Conservation (phyloP, 306 rosid genomes). For the Alnus rubra region DNA sequence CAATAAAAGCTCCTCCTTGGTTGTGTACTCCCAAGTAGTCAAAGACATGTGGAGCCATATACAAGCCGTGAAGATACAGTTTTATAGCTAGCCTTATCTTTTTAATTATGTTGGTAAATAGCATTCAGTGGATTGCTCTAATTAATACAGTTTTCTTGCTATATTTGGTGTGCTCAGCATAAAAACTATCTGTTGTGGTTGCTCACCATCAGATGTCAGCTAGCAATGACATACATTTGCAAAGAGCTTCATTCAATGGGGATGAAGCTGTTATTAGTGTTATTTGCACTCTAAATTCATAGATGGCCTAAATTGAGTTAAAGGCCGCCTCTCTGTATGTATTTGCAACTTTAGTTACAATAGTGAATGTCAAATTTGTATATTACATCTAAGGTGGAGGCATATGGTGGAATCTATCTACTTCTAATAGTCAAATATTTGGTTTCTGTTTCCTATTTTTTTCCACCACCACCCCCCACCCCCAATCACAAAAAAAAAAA, state of each 20-base stretch:
- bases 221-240: background rate
- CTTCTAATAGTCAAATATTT: background rate
- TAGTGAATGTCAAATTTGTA: background rate
- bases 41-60: background rate
- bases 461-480: background rate
- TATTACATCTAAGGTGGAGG: background rate
- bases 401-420: background rate
- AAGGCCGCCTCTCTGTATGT: background rate
- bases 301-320: background rate
- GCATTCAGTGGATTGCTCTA: background rate
- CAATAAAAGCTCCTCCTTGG: background rate
- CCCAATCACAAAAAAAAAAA: too few relatives aligned
- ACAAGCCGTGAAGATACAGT: background rate
- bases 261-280: background rate
- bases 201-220: background rate
- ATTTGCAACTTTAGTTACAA: background rate
- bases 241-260: background rate
- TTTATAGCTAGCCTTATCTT: background rate
- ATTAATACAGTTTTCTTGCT: background rate
- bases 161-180: background rate
- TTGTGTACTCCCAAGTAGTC: background rate
- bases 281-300: background rate
- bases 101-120: background rate
- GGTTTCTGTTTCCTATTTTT: too few relatives aligned
- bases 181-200: background rate